Base-by-base conservation (phyloP, 139 green algal species). In the Pedinophyceae sp. region DNA sequence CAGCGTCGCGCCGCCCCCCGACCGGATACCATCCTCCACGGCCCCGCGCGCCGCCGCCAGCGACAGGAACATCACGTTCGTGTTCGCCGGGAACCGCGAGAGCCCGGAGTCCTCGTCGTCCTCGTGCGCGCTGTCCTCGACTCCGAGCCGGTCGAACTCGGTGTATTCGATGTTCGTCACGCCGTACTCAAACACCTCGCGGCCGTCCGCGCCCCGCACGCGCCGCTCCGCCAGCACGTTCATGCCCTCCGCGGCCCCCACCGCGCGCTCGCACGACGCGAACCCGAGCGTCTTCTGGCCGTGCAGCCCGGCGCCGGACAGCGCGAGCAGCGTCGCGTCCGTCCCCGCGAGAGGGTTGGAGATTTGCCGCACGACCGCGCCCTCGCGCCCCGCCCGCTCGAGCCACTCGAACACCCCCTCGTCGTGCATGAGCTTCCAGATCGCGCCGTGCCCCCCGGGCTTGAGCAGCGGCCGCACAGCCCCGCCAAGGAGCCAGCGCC, bases 101-200 rank as follows among this genome's bases (percentile, higher is more conserved):
- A n/a, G n/a, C n/a, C n/a, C n/a, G n/a, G n/a, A n/a, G n/a, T n/a
- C n/a, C n/a, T n/a, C n/a, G n/a, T 19, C 50, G 43, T 18, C 23
- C 13, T 18, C 43, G 19, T 50, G 43, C 1, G 68, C 59, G 55
- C 71, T 55, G 64, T 97, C 90, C 2, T 3, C 63, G 26, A 97
- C 75, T 26, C 91, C 91, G 30, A 93, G 67, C 24, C 76, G 64
- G 47, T 87, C 77, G 61, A 97, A 95, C 72, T 97, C 88, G 3
- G 91, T 98, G 73, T 98, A 98, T 75, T 98, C 91, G 2, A 98
- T 75, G 65, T 95, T 96, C 30, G 83, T 94, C 1, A 97, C 64
- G 52, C 80, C 78, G 59, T 92, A 95, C 50, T 53, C 23, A 22
- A 7, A 24, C 55, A 48, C 45, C 52, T 18, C 23, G 27, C 34